Evolutionary conservation across 2,329 filamentous ascomycete species (phyloP), one percentile per base, ranked within the genome.

Genomic region (Cercospora canescens): DNA sequence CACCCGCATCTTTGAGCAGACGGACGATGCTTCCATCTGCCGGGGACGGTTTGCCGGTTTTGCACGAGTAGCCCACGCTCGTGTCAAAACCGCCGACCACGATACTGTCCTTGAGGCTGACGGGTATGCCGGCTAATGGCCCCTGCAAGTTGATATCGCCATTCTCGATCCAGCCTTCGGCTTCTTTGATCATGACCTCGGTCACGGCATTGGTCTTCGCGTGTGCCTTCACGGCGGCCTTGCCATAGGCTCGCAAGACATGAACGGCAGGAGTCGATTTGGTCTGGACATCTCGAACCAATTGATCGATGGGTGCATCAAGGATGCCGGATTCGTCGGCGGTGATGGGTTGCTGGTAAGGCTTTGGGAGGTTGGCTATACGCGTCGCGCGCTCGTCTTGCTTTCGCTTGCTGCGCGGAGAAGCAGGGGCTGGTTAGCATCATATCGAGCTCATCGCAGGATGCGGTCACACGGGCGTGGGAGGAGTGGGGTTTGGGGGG

Each of bases 131-230:
- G 0, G 94, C 93, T 34, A 97, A 81, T 0, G 94, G 92, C 0
- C 93, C 93, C 73, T 91, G 86, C 34, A 94, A 80, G 76, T 97
- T 93, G 76, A 89, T 80, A 14, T 85, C 81, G 24, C 81, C 83
- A 30, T 84, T 79, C 14, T 83, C 77, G 8, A 80, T 75, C 92
- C 93, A 97, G 62, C 82, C 79, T 79, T 96, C 92, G 0, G 93
- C 92, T 63, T 90, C 89, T 0, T 87, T 84, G 39, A 97, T 85
- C 81, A 97, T 87, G 63, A 97, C 83, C 79, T 97, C 94, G 0
- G 94, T 97, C 12, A 96, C 80, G 75, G 92, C 96, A 78, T 97
- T 97, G 2, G 93, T 97, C 79, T 90, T 90, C 68, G 89, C 85
- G 37, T 97, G 94, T 1, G 93, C 94, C 74, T 89, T 90, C 60